phyloP scores from a whole-genome alignment of 345 rosid species.

The Camelina hispida region DNA sequence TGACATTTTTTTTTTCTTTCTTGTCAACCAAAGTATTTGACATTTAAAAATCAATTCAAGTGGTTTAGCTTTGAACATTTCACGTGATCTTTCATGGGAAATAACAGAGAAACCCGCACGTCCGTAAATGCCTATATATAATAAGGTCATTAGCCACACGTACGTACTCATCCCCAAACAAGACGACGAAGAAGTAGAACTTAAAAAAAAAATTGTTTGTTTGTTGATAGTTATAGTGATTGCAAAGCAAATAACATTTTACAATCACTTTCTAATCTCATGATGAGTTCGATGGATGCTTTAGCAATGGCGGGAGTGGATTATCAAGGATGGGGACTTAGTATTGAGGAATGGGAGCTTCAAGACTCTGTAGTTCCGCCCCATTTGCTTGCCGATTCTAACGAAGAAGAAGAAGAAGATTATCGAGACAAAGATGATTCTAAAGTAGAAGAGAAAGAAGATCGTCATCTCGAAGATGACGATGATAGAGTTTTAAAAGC shows the following conservation, averaged over 20 bases:
- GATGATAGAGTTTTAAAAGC: conserved; percentile 12
- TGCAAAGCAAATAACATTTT: conserved; percentile 19
- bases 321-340: conserved; percentile 45
- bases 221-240: too few relatives aligned
- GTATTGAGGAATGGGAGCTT: conserved; percentile 48
- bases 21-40: conserved; percentile 3
- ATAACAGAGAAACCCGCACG: background rate
- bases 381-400: conserved; percentile 44
- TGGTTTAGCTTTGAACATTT: conserved; percentile 28
- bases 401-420: conserved; percentile 30
- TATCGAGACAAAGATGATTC: background rate
- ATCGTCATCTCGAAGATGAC: background rate
- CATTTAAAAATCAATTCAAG: conserved; percentile 23
- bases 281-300: conserved; percentile 49
- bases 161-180: conserved; percentile 22
- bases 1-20: background rate
- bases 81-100: conserved; percentile 21
- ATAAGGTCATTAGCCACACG: conserved; percentile 23
- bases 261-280: background rate
- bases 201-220: too few relatives aligned
- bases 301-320: conserved; percentile 57
- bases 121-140: conserved; percentile 31
- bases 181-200: conserved; percentile 1
- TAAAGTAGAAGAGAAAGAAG: conserved; percentile 1
- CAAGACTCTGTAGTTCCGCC: conserved; percentile 35